phyloP scores from a whole-genome alignment of 2,329 filamentous ascomycete species.

The Aspergillus aculeatinus region DNA sequence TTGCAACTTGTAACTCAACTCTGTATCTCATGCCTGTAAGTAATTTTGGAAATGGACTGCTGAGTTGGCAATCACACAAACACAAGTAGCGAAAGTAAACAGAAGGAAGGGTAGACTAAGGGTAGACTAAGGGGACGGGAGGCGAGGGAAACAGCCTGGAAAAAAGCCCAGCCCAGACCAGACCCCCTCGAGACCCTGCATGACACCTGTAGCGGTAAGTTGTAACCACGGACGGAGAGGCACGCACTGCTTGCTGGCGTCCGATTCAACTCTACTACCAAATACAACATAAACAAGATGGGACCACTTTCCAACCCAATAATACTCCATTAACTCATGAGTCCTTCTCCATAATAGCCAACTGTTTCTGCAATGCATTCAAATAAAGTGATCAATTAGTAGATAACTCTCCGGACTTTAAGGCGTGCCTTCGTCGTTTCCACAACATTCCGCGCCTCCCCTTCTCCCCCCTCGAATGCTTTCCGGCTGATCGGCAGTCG shows the following conservation, averaged over 20 bases:
- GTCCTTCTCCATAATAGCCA: too few species aligned
- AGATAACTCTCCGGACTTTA: too few species aligned
- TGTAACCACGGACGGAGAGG: neutral
- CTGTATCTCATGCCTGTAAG: neutral
- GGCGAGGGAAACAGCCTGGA: too few species aligned
- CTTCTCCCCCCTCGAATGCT: neutral
- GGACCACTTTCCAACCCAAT: too few species aligned
- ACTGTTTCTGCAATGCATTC: too few species aligned
- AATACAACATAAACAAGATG: neutral
- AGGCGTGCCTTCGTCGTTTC: neutral
- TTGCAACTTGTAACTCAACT: neutral
- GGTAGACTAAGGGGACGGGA: too few species aligned
- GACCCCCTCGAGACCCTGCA: neutral
- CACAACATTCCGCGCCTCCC: neutral
- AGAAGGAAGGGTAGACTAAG: too few species aligned
- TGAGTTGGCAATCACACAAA: neutral
- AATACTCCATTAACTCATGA: too few species aligned
- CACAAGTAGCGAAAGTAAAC: too few species aligned
- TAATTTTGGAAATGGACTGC: neutral
- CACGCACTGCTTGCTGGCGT: neutral
- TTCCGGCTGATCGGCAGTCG: slow-evolving; percentile 6
- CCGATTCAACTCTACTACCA: neutral
- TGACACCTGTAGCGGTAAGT: neutral
- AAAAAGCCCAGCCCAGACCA: neutral
- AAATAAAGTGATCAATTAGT: too few species aligned